These are phyloP conservation scores for Phlebiopsis flavidoalba DNA, from an alignment of 768 basidiomycete species.

Conservation along the genomic window DNA sequence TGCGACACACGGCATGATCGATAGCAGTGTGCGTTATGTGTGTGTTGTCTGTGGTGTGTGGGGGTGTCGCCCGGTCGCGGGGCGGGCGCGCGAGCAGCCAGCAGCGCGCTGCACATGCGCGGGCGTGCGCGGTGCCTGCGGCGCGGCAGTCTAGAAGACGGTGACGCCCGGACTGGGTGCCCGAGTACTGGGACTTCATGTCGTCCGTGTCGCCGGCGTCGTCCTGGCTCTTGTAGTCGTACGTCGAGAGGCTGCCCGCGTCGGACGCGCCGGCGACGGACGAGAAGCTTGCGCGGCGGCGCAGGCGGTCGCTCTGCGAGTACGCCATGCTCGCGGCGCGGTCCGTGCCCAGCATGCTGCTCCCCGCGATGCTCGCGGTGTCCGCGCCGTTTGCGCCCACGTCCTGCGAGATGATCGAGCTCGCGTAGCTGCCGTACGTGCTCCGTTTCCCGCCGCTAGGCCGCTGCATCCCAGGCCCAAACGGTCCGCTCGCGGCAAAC, in stretches of 20 bases:
- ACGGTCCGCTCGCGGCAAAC: conserved; percentile 67
- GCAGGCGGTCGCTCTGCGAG: conserved; percentile 87
- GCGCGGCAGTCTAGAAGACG: conserved; percentile 51
- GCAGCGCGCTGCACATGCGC: neutral
- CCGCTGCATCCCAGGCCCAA: conserved; percentile 62
- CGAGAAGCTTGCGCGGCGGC: conserved; percentile 71
- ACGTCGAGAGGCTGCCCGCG: conserved; percentile 70
- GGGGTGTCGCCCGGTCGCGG: too few relatives aligned
- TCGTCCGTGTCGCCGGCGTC: conserved; percentile 77
- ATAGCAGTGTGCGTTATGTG: neutral
- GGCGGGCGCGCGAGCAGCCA: neutral
- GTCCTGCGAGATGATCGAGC: conserved; percentile 92
- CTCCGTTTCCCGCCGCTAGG: conserved; percentile 68
- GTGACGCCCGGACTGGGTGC: conserved; percentile 83
- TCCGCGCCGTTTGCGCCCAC: conserved; percentile 60
- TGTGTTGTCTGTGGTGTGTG: too few relatives aligned
- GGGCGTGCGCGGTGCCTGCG: neutral
- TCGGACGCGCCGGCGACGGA: conserved; percentile 74
- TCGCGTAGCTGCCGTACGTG: conserved; percentile 76
- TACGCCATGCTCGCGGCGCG: conserved; percentile 58
- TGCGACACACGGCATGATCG: neutral
- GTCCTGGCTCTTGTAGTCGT: conserved; percentile 88
- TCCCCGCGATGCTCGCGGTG: conserved; percentile 55
- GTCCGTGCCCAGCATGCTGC: conserved; percentile 41
- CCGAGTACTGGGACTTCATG: conserved; percentile 84